Evolutionary conservation across 1,284 basidiomycete species (phyloP).

Genomic region (Melampsora larici-populina): DNA sequence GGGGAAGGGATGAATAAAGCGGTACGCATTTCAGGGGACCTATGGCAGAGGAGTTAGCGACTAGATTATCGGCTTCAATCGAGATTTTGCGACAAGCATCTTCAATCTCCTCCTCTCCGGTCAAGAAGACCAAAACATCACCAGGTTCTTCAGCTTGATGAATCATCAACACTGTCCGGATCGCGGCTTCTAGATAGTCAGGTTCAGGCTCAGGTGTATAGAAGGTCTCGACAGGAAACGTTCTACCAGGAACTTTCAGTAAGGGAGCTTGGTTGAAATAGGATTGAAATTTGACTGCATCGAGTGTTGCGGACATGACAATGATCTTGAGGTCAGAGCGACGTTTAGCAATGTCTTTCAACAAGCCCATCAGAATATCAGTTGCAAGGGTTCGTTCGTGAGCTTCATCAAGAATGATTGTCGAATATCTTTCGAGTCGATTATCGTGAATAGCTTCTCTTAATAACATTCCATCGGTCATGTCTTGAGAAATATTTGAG

Average conservation of each 20-base stretch:
- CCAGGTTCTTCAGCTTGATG: conserved; percentile 92
- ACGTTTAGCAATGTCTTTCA: conserved; percentile 70
- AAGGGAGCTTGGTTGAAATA: conserved; percentile 85
- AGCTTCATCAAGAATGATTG: conserved; percentile 96
- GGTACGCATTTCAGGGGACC: conserved; percentile 86
- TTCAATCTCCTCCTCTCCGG: conserved; percentile 98
- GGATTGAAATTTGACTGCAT: conserved; percentile 92
- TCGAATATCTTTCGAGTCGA: conserved; percentile 81
- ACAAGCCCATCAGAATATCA: conserved; percentile 94
- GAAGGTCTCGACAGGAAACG: conserved; percentile 90
- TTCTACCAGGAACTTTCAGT: conserved; percentile 93
- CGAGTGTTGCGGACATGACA: conserved; percentile 96
- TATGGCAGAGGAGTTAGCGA: conserved; percentile 60
- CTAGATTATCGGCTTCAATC: conserved; percentile 77
- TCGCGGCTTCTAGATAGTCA: conserved; percentile 95
- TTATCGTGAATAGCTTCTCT: conserved; percentile 98
- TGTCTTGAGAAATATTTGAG: conserved; percentile 61
- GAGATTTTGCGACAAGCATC: conserved; percentile 93
- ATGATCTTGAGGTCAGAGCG: conserved; percentile 92
- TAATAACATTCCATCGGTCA: conserved; percentile 96
- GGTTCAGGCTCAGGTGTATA: conserved; percentile 94
- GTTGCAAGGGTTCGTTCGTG: conserved; percentile 98
- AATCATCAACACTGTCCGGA: conserved; percentile 94
- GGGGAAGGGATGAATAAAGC: conserved; percentile 87
- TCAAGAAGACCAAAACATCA: conserved; percentile 90